Evolutionary conservation across 805 yeast genomes (phyloP).

Genomic region (Suhomyces emberorum): DNA sequence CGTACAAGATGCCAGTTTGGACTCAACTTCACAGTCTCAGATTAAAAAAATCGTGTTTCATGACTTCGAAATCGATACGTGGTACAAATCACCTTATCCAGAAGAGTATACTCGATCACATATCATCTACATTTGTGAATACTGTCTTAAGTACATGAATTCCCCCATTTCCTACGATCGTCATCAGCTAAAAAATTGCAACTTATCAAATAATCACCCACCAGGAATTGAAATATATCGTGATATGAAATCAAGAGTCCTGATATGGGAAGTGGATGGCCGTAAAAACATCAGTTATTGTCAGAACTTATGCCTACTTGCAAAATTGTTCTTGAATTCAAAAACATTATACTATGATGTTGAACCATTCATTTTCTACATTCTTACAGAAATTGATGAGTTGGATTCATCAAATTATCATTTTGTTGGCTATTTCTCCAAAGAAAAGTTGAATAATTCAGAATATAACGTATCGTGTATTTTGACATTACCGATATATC

Average conservation of each 20-base stretch:
- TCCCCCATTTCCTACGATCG: constrained; percentile 65
- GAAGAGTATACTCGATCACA: constrained; percentile 67
- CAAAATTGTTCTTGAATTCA: constrained; percentile 84
- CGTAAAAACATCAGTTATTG: constrained; percentile 77
- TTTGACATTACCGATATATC: constrained; percentile 82
- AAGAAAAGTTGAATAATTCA: constrained; percentile 73
- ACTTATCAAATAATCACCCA: constrained; percentile 54
- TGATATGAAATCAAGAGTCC: constrained; percentile 25
- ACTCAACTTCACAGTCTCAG: constrained; percentile 26
- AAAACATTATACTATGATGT: constrained; percentile 93
- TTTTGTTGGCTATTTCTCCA: constrained; percentile 92
- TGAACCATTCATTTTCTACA: constrained; percentile 89
- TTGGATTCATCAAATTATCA: constrained; percentile 47
- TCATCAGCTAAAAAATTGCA: constrained; percentile 71
- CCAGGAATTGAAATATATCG: constrained; percentile 49
- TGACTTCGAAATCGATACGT: constrained; percentile 73
- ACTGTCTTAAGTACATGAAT: constrained; percentile 75
- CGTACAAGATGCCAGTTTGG: constrained; percentile 9
- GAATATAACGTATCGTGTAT: constrained; percentile 88
- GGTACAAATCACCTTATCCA: constrained; percentile 94
- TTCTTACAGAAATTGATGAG: constrained; percentile 66
- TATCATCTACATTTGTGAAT: constrained; percentile 75
- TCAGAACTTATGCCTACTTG: constrained; percentile 84
- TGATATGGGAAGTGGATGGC: constrained; percentile 66
- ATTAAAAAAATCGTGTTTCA: constrained; percentile 69